Percentiles rank a stretch among this genome's conserved stretches.
phyloP scores from a whole-genome alignment of 2,329 filamentous ascomycete genomes.

The Penicillium nordicum region DNA sequence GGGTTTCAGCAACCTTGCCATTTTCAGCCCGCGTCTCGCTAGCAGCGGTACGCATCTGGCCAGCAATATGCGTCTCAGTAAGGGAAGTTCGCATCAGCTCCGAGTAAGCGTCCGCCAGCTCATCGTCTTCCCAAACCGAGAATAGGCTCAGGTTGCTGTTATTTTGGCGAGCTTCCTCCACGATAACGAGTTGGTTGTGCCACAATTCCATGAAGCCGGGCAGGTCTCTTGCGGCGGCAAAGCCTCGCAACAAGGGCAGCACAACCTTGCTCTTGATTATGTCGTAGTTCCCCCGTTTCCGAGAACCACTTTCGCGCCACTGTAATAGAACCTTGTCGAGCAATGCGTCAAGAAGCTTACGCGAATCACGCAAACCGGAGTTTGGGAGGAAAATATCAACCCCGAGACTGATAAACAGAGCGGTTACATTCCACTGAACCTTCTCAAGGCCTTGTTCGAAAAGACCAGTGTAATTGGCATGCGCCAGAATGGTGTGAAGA shows the following conservation, averaged over 20 bases:
- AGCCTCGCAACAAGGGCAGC: slow-evolving; percentile 41
- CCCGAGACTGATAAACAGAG: slow-evolving; percentile 42
- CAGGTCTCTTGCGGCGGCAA: slow-evolving; percentile 41
- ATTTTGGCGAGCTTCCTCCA: slow-evolving; percentile 34
- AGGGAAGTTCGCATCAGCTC: slow-evolving; percentile 34
- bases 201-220: slow-evolving; percentile 40
- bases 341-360: slow-evolving; percentile 36
- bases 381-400: slow-evolving; percentile 45
- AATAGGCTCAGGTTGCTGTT: slow-evolving; percentile 24
- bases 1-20: slow-evolving; percentile 25
- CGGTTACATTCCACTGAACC: slow-evolving; percentile 42
- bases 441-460: slow-evolving; percentile 31
- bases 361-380: slow-evolving; percentile 39
- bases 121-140: slow-evolving; percentile 47
- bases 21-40: slow-evolving; percentile 27
- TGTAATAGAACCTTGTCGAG: slow-evolving; percentile 34
- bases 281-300: slow-evolving; percentile 24
- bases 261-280: slow-evolving; percentile 39
- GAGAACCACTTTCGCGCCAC: slow-evolving; percentile 26
- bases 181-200: slow-evolving; percentile 37
- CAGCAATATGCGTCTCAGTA: slow-evolving; percentile 26
- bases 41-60: slow-evolving; percentile 32
- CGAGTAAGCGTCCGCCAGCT: slow-evolving; percentile 38
- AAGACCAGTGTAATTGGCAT: slow-evolving; percentile 42
- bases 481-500: slow-evolving; percentile 40